Conservation (phyloP, 345 rosid species). For the Zanthoxylum bungeanum region DNA sequence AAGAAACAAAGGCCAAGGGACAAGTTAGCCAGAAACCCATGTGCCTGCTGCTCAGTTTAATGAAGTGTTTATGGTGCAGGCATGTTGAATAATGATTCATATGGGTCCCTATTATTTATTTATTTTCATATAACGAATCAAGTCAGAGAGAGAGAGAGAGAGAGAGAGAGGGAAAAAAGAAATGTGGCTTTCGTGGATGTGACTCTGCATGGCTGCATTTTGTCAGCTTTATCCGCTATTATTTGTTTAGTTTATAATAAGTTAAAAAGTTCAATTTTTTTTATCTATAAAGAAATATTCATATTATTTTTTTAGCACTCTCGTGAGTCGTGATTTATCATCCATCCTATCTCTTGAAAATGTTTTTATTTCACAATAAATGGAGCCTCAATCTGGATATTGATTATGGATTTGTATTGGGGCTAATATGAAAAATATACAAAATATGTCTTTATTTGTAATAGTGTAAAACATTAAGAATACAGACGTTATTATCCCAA, state of each 20-base stretch:
- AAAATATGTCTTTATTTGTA: background rate
- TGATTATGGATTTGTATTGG: no score
- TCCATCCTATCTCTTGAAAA: no score
- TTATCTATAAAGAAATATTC: no score
- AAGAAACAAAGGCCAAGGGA: background rate
- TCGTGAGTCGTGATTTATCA: no score
- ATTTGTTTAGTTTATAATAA: background rate
- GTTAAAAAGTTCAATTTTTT: no score
- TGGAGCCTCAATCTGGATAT: no score
- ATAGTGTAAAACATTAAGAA: no score
- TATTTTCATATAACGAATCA: background rate
- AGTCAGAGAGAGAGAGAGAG: slow-evolving; percentile 12
- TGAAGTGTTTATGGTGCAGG: slow-evolving; percentile 5
- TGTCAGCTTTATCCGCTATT: slow-evolving; percentile 1
- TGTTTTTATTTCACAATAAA: no score
- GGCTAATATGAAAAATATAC: background rate
- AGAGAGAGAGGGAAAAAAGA: background rate
- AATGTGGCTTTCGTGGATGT: slow-evolving; percentile 31
- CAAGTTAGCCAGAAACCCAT: slow-evolving; percentile 23
- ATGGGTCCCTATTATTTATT: background rate
- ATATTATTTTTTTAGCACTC: no score
- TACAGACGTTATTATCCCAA: no score
- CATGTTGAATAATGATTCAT: background rate
- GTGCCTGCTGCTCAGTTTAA: slow-evolving; percentile 21
- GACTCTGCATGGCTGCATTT: slow-evolving; percentile 22